A percentile compares a stretch with the other conserved stretches of the same genome.
These are phyloP conservation scores for Elongisporangium senticosum DNA, from an alignment of 352 stramenopile genomes.

Conservation along the genomic window DNA sequence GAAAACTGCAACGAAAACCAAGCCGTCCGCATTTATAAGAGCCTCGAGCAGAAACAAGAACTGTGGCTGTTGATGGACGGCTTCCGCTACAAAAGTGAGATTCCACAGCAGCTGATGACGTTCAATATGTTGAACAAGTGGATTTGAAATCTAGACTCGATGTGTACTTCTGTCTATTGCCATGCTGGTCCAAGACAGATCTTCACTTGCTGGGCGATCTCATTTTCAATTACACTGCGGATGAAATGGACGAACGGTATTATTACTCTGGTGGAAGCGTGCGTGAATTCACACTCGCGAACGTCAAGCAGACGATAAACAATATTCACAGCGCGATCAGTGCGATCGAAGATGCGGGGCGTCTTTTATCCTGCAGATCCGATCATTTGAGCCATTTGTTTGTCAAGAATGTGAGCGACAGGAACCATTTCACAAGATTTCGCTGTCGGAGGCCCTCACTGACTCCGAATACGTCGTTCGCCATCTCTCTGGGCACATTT, in stretches of 20 bases:
- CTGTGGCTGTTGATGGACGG: no score
- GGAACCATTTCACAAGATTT: not conserved
- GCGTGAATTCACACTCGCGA: not conserved
- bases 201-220: not conserved
- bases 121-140: not conserved
- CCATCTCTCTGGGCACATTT: not conserved
- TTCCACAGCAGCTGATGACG: not conserved
- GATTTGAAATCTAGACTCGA: not conserved
- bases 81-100: not conserved
- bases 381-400: not conserved
- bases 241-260: slow-evolving; percentile 2
- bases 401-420: not conserved
- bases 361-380: not conserved
- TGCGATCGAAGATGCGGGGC: not conserved
- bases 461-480: not conserved
- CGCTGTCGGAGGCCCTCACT: not conserved
- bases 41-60: no score
- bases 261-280: slow-evolving; percentile 5
- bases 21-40: no score
- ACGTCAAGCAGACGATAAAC: not conserved
- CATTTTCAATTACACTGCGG: not conserved
- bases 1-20: no score
- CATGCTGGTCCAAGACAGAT: not conserved
- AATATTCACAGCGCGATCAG: not conserved
- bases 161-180: not conserved